Evolutionary conservation across 2,329 filamentous ascomycete species (phyloP), one percentile per base, ranked within the genome.

Genomic region (Stagonosporopsis vannaccii): DNA sequence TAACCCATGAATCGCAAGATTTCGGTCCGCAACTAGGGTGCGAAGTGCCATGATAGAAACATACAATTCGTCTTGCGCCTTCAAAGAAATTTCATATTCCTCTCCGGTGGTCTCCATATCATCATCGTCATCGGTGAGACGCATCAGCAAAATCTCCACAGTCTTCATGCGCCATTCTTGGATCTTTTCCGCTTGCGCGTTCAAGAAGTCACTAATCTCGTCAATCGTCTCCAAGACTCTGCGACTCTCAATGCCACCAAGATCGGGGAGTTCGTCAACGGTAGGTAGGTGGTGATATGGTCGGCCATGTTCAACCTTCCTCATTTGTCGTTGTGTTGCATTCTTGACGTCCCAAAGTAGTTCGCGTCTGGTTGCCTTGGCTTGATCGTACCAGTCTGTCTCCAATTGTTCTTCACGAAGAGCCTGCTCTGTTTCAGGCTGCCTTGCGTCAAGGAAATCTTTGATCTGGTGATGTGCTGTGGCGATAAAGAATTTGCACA

Each of bases 381-480:
- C 94, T 30, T 80, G 78, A 46, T 95, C 89, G 69, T 98, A 98
- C 6, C 84, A 84, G 4, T 86, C 81, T 4, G 84, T 83, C 74
- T 97, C 94, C 6, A 86, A 78, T 62, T 84, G 85, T 65, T 96
- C 90, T 2, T 94, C 77, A 0, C 77, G 75, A 47, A 82, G 78
- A 66, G 88, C 92, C 15, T 88, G 84, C 1, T 87, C 85, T 0
- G 90, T 91, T 5, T 87, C 86, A 1, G 85, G 20, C 79, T 71
- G 0, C 88, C 92, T 65, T 88, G 78, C 1, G 84, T 58, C 80
- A 40, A 84, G 74, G 52, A 93, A 85, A 0, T 86, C 85, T 69
- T 93, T 95, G 59, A 96, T 90, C 69, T 97, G 91, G 69, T 87
- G 97, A 63, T 88, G 88, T 0, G 88, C 89, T 64, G 92, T 97